A percentile compares a stretch with the other conserved stretches of the same genome.
Evolutionary conservation across 2,329 filamentous ascomycete genomes (phyloP).

Genomic region (Colletotrichum sp.): DNA sequence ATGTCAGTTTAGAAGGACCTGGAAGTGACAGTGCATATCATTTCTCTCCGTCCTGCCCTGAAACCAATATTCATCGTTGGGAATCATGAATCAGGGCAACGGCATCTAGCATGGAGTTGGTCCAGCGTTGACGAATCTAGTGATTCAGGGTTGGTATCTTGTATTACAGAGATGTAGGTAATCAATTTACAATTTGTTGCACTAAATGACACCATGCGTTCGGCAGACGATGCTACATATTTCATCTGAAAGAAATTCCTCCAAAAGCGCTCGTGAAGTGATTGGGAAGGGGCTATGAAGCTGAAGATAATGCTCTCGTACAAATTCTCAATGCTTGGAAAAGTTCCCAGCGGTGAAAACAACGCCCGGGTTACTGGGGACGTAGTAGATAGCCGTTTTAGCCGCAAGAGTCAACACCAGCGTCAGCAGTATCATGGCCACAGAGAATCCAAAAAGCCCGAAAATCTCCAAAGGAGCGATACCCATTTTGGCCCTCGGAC

Average conservation of each 20-base stretch:
- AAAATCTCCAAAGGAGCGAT: neutral
- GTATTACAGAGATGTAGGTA: neutral
- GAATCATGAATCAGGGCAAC: neutral
- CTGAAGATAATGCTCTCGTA: neutral
- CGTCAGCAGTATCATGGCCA: neutral
- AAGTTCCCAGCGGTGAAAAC: neutral
- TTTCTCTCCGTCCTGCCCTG: rapidly evolving
- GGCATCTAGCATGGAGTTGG: too few relatives aligned
- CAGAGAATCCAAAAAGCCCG: neutral
- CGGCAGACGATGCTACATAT: neutral
- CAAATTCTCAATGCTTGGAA: neutral
- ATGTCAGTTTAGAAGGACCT: neutral
- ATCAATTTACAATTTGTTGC: neutral
- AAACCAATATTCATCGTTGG: neutral
- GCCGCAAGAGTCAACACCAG: neutral
- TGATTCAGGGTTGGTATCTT: neutral
- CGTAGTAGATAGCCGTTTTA: neutral
- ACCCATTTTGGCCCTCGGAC: neutral
- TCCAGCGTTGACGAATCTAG: neutral
- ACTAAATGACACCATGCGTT: neutral
- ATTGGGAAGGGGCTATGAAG: neutral
- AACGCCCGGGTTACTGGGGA: neutral
- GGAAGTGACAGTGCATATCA: rapidly evolving
- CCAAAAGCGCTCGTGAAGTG: neutral
- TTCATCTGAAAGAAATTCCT: neutral